Conservation (phyloP, 2,329 filamentous ascomycete species). For the Pseudophaeomoniella oleicola region DNA sequence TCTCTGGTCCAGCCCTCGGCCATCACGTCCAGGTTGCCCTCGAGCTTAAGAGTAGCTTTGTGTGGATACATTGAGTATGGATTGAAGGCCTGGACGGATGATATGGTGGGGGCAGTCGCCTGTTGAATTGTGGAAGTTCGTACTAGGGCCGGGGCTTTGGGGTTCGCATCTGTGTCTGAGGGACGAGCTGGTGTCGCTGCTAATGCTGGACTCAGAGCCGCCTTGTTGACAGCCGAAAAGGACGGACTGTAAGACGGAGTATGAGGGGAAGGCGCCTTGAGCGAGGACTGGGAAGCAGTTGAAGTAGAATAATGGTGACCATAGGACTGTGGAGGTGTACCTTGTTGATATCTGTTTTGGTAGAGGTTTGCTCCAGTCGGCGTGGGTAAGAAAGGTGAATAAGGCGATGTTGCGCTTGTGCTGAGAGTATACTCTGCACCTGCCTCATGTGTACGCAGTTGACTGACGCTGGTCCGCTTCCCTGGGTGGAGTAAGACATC, state of each 20-base stretch:
- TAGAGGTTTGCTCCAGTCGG: slow-evolving; percentile 27
- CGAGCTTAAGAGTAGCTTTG: slow-evolving; percentile 74
- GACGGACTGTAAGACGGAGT: slow-evolving; percentile 31
- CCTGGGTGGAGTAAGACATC: slow-evolving; percentile 30
- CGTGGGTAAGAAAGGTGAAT: slow-evolving; percentile 35
- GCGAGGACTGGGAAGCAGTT: slow-evolving; percentile 23
- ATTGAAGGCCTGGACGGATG: slow-evolving; percentile 44
- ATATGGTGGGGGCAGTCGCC: slow-evolving; percentile 31
- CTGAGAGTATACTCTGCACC: slow-evolving; percentile 38
- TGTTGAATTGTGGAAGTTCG: slow-evolving; percentile 53
- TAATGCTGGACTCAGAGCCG: slow-evolving; percentile 27
- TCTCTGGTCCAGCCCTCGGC: slow-evolving; percentile 67
- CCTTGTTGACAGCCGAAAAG: slow-evolving; percentile 30
- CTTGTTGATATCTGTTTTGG: slow-evolving; percentile 21
- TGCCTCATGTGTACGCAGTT: slow-evolving; percentile 29
- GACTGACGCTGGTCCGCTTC: slow-evolving; percentile 32
- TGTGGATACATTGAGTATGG: slow-evolving; percentile 68
- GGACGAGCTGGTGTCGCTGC: slow-evolving; percentile 22
- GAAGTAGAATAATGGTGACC: slow-evolving; percentile 28
- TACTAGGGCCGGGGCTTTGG: slow-evolving; percentile 41
- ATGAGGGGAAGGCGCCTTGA: slow-evolving; percentile 34
- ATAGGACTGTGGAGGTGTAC: slow-evolving; percentile 24
- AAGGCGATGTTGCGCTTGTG: slow-evolving; percentile 30
- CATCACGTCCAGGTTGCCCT: slow-evolving; percentile 76
- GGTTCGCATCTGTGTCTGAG: slow-evolving; percentile 30